Conservation (phyloP, 192 early-diverging fungal genomes). For the Mortierella antarctica region DNA sequence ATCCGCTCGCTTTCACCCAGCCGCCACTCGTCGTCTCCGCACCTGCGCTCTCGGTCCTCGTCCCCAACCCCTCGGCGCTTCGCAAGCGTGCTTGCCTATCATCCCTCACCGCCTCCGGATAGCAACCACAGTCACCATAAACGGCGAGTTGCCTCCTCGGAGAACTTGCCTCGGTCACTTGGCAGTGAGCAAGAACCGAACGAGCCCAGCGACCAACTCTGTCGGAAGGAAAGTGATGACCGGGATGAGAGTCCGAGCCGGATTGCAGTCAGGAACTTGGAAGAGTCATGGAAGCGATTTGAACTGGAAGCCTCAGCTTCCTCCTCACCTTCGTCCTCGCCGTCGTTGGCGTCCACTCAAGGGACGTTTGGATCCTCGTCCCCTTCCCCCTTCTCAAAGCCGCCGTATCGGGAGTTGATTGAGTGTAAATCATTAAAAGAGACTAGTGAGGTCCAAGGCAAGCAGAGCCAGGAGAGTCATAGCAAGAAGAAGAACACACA, state of each 20-base stretch:
- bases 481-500: neutral
- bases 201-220: neutral
- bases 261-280: slow-evolving; percentile 31
- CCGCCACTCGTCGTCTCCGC: slow-evolving; percentile 8
- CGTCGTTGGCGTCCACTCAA: neutral
- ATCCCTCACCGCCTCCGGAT: slow-evolving; percentile 18
- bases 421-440: slow-evolving; percentile 29
- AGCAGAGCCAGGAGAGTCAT: neutral
- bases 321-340: neutral
- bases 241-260: slow-evolving; percentile 31
- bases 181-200: neutral
- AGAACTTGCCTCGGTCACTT: no score
- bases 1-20: slow-evolving; percentile 45
- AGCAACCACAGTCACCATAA: neutral
- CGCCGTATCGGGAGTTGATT: slow-evolving; percentile 32
- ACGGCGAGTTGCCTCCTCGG: no score
- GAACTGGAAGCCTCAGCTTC: slow-evolving; percentile 22
- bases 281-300: slow-evolving; percentile 35
- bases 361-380: neutral
- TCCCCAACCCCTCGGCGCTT: slow-evolving; percentile 42
- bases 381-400: neutral
- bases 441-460: neutral
- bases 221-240: neutral
- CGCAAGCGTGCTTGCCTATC: slow-evolving; percentile 46
- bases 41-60: slow-evolving; percentile 36